Percentiles rank a stretch among this genome's conserved stretches.
Conservation (phyloP, 108 stramenopile genomes). For the Pseudonitzschia multistriata region DNA sequence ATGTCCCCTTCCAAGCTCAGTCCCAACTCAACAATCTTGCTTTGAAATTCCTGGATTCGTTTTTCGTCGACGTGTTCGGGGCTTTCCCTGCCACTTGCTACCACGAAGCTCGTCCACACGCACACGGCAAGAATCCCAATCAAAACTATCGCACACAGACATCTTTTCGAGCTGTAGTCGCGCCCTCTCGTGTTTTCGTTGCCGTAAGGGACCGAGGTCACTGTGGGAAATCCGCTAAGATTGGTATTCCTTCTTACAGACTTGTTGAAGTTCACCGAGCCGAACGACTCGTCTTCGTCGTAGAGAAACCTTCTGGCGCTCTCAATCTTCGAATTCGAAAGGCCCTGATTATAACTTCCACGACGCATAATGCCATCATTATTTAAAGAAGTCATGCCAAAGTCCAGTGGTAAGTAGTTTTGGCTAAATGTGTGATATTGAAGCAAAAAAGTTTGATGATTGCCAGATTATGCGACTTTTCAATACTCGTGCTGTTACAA, state of each 20-base stretch:
- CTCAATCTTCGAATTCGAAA: conserved; percentile 30
- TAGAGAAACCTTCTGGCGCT: conserved; percentile 41
- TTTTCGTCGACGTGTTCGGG: background rate
- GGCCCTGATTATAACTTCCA: background rate
- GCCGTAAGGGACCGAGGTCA: too few relatives aligned
- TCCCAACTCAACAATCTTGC: conserved; percentile 17
- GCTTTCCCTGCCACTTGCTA: background rate
- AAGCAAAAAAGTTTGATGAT: too few relatives aligned
- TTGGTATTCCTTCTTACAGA: too few relatives aligned
- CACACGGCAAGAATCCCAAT: conserved; percentile 11
- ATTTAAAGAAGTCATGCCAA: too few relatives aligned
- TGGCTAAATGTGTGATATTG: too few relatives aligned
- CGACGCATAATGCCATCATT: background rate
- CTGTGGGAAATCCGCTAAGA: too few relatives aligned
- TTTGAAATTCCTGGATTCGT: conserved; percentile 20
- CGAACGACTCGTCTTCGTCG: conserved; percentile 40
- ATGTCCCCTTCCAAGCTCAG: conserved; percentile 21
- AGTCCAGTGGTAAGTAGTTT: too few relatives aligned
- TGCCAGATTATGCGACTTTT: too few relatives aligned
- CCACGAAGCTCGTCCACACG: conserved; percentile 4
- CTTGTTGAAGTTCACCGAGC: conserved; percentile 1
- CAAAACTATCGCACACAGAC: conserved; percentile 1
- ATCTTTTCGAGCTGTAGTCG: conserved; percentile 9
- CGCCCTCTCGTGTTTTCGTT: too few relatives aligned
- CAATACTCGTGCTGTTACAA: too few relatives aligned